Evolutionary conservation across 768 basidiomycete genomes (phyloP), one percentile per base, ranked within the genome.

Genomic region (Agaricus sinodeliciosus): DNA sequence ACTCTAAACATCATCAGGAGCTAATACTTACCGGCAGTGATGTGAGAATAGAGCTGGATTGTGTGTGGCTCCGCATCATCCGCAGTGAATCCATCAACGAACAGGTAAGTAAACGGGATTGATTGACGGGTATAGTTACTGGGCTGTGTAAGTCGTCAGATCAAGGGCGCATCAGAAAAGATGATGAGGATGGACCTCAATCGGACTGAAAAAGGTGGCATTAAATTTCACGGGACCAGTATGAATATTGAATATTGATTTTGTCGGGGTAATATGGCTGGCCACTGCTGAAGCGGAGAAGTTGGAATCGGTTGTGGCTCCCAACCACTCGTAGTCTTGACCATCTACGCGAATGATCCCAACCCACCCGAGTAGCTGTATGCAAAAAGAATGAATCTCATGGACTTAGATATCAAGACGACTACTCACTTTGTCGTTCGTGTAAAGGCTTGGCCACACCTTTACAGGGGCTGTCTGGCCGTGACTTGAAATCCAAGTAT

Each of bases 161-260:
- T 43, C 28, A 22, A 3, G 22, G 22, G 15, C 49, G 9, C 27
- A 19, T 41, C n/a, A 18, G 36, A 44, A 28, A 46, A 1, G 7
- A 18, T 3, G 22, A n/a, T 18, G 15, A 0, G 11, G 11, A 49
- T 62, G 25, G 57, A 79, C 80, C 72, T 81, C 80, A 9, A 82
- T 70, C 5, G 80, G 81, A 57, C 76, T 80, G 11, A 81, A 61
- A 57, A 81, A 84, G 3, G 66, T 75, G 7, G 72, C 71, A 34
- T 72, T 75, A 9, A 84, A 65, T 51, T 72, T 69, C 35, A 84
- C 65, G 4, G 74, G 71, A 2, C 80, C 81, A 6, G 81, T 77
- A 7, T 64, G 63, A 58, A 82, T 59, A 9, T 68, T 69, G 51
- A 83, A 78, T 7, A 69, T 69, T 40, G 74, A 78, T 51, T 77